Percentiles rank a stretch among this genome's conserved stretches.
Evolutionary conservation across 2,329 filamentous ascomycete genomes (phyloP).

Genomic region (Blastomyces parvus): DNA sequence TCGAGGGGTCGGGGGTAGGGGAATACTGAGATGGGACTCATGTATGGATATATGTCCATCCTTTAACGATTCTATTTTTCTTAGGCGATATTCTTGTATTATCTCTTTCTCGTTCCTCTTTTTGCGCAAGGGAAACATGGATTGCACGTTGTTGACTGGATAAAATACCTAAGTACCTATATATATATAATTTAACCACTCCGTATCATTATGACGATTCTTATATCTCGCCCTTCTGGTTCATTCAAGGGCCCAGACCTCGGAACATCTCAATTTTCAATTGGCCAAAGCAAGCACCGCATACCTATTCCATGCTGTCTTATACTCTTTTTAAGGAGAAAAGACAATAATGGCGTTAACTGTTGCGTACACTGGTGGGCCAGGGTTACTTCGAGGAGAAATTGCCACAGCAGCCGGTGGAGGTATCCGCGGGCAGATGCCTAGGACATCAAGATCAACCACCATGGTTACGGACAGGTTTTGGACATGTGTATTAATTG

Average conservation of each 20-base stretch:
- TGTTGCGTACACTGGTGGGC: not conserved
- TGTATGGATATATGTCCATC: not conserved
- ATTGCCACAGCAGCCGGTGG: not conserved
- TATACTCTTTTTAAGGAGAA: not conserved
- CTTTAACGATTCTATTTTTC: not conserved
- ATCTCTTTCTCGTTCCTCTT: not conserved
- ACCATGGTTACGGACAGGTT: not conserved
- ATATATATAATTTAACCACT: not conserved
- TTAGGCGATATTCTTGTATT: not conserved
- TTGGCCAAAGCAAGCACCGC: not conserved
- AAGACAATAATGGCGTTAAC: not conserved
- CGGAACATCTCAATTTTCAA: not conserved
- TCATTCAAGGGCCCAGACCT: not conserved
- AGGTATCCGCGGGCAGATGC: not conserved
- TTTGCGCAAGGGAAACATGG: not conserved
- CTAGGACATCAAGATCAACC: too few relatives aligned
- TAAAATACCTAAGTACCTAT: not conserved
- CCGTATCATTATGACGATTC: not conserved
- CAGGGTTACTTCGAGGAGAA: not conserved
- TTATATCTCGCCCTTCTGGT: not conserved
- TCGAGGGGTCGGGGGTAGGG: too few relatives aligned
- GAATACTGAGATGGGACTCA: not conserved
- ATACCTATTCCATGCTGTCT: not conserved
- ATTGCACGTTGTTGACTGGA: not conserved
- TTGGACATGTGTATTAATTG: not conserved